Conservation (phyloP, 768 basidiomycete species). For the Auricularia auricula-judae region DNA sequence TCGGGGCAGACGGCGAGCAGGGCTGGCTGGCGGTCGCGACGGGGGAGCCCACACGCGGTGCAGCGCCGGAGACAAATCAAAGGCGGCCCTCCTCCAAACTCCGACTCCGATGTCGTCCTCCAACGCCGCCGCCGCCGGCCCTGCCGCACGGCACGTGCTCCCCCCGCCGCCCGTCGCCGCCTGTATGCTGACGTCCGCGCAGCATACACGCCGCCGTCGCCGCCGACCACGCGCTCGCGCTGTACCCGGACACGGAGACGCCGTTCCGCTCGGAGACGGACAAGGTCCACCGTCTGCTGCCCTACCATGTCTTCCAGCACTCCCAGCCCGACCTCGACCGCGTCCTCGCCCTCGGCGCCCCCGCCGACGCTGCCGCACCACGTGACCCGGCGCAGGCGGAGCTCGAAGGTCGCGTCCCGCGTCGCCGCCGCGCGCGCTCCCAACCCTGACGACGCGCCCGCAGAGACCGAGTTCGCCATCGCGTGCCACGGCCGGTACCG, state of each 20-base stretch:
- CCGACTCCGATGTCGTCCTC: background rate
- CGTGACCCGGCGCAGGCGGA: conserved; percentile 33
- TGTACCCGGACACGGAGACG: conserved; percentile 57
- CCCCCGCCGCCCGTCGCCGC: no score
- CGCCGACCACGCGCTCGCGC: conserved; percentile 48
- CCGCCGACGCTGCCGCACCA: conserved; percentile 46
- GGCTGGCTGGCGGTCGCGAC: no score
- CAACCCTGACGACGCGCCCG: background rate
- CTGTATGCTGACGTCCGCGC: background rate
- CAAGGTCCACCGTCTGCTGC: conserved; percentile 58
- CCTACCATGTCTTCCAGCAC: conserved; percentile 73
- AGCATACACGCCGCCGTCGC: conserved; percentile 48
- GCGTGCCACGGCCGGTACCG: conserved; percentile 50
- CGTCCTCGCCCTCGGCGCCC: conserved; percentile 33
- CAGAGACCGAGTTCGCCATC: conserved; percentile 64
- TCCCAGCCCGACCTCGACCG: conserved; percentile 50
- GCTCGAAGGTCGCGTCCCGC: conserved; percentile 35
- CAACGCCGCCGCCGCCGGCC: background rate
- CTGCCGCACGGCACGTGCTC: background rate
- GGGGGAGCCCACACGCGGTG: no score
- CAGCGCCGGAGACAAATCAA: background rate
- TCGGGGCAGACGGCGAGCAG: no score
- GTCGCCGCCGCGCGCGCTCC: background rate
- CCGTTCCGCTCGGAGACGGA: conserved; percentile 56
- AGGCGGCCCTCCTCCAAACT: background rate